These are phyloP conservation scores for Ciborinia camelliae DNA, from an alignment of 2,329 filamentous ascomycete species.

Conservation along the genomic window DNA sequence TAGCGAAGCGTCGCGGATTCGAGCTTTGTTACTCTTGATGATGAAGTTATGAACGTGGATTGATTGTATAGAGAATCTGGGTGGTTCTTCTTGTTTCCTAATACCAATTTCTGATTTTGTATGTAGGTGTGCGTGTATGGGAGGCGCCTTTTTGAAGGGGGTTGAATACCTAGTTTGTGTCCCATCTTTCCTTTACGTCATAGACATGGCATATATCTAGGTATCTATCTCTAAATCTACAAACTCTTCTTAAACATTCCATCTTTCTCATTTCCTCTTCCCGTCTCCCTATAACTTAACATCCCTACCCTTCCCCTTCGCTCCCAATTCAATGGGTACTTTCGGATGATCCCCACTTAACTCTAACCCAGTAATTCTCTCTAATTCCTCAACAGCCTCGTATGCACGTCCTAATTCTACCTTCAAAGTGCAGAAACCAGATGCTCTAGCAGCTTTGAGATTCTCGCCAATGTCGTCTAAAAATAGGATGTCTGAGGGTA, in stretches of 20 bases:
- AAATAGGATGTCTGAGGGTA: slow-evolving; percentile 72
- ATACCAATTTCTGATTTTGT: neutral
- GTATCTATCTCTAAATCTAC: neutral
- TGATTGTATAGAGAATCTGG: slow-evolving; percentile 7
- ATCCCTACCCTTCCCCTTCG: slow-evolving; percentile 14
- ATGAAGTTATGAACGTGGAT: slow-evolving; percentile 14
- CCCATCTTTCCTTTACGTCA: neutral
- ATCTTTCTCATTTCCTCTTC: neutral
- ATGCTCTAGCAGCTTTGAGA: slow-evolving; percentile 69
- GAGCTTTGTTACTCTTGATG: slow-evolving; percentile 1
- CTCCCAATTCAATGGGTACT: slow-evolving; percentile 26
- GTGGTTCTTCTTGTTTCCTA: neutral
- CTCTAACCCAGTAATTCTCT: slow-evolving; percentile 66
- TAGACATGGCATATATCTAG: neutral
- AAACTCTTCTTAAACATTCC: neutral
- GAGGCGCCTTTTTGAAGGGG: neutral
- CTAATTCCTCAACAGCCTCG: slow-evolving; percentile 79
- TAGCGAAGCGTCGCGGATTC: slow-evolving; percentile 5
- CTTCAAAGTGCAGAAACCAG: slow-evolving; percentile 80
- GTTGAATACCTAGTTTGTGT: neutral
- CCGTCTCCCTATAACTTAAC: slow-evolving; percentile 1
- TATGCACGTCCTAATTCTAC: slow-evolving; percentile 74
- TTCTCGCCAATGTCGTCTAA: slow-evolving; percentile 89
- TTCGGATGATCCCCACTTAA: slow-evolving; percentile 42
- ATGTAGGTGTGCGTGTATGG: neutral